A percentile compares a stretch with the other conserved stretches of the same genome.
phyloP scores from a whole-genome alignment of 2,329 filamentous ascomycete genomes.

The Penicillium freii region DNA sequence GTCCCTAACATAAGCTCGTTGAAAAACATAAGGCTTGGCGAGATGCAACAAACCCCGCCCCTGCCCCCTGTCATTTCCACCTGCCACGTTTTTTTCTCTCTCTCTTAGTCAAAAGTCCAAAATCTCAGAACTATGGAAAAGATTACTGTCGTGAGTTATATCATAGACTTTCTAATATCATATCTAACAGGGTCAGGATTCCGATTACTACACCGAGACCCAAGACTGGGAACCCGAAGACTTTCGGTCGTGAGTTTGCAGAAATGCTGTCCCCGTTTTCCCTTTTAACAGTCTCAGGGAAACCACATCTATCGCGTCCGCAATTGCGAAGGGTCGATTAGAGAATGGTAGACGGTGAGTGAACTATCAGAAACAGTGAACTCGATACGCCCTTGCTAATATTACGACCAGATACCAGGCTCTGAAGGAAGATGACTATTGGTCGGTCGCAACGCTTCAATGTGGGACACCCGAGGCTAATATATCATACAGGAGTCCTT shows the following conservation, averaged over 20 bases:
- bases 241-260: slow-evolving; percentile 15
- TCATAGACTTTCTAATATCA: background rate
- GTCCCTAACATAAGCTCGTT: background rate
- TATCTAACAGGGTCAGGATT: slow-evolving; percentile 5
- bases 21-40: background rate
- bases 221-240: slow-evolving; percentile 7
- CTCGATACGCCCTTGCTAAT: background rate
- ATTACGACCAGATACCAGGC: slow-evolving; percentile 14
- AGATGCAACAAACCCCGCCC: background rate
- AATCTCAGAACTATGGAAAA: background rate
- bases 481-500: slow-evolving; percentile 14
- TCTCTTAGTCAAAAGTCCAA: background rate
- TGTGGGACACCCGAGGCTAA: background rate
- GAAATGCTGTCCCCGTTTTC: background rate
- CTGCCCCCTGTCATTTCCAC: background rate
- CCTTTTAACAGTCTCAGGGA: slow-evolving; percentile 7
- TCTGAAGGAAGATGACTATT: slow-evolving; percentile 20
- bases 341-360: slow-evolving; percentile 20
- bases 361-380: slow-evolving; percentile 21
- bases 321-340: slow-evolving; percentile 13
- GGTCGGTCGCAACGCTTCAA: slow-evolving; percentile 8
- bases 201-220: slow-evolving; percentile 7
- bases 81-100: background rate
- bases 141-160: background rate
- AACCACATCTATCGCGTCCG: slow-evolving; percentile 16